Percentiles rank a stretch among this genome's conserved stretches.
These are phyloP conservation scores for Nevesoporus exiguus DNA, from an alignment of 768 basidiomycete species.

Conservation along the genomic window DNA sequence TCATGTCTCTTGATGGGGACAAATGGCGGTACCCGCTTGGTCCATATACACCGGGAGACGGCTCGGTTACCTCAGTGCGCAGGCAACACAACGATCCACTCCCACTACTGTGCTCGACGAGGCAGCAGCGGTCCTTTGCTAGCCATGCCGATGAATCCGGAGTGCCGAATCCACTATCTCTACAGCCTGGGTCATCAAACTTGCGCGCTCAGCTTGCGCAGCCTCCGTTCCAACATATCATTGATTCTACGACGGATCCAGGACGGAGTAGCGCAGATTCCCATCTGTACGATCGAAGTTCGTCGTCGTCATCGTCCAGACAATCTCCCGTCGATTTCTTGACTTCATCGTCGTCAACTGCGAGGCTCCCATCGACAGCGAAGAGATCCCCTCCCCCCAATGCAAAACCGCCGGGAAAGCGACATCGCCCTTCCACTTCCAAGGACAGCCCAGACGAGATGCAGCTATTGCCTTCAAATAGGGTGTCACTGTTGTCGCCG, in stretches of 20 bases:
- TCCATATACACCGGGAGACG: slow-evolving; percentile 10
- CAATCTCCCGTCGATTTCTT: slow-evolving; percentile 23
- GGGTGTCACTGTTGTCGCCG: slow-evolving; percentile 55
- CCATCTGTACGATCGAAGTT: slow-evolving; percentile 12
- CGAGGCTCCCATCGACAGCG: slow-evolving; percentile 14
- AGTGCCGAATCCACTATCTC: slow-evolving; percentile 1
- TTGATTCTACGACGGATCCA: slow-evolving; percentile 8
- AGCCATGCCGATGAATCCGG: slow-evolving; percentile 9
- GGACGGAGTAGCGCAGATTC: slow-evolving; percentile 9
- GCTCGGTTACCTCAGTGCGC: slow-evolving; percentile 8
- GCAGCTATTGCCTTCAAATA: slow-evolving; percentile 10
- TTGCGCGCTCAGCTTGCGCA: slow-evolving; percentile 6
- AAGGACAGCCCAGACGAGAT: slow-evolving; percentile 11
- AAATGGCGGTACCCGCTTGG: slow-evolving; percentile 35
- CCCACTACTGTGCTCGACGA: slow-evolving; percentile 17
- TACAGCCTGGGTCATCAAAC: slow-evolving; percentile 3
- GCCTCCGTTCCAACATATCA: slow-evolving; percentile 18
- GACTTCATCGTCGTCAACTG: slow-evolving; percentile 12
- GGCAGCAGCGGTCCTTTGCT: slow-evolving; percentile 12
- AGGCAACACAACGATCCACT: slow-evolving; percentile 18
- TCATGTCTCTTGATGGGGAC: slow-evolving; percentile 65
- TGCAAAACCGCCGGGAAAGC: slow-evolving; percentile 31
- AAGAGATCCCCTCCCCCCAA: slow-evolving; percentile 29
- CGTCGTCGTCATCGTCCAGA: slow-evolving; percentile 30
- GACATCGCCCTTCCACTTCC: slow-evolving; percentile 26